Percentiles rank a stretch among this genome's conserved stretches.
phyloP scores from a whole-genome alignment of 495 filamentous ascomycete genomes.

The Penicillium paradoxum region DNA sequence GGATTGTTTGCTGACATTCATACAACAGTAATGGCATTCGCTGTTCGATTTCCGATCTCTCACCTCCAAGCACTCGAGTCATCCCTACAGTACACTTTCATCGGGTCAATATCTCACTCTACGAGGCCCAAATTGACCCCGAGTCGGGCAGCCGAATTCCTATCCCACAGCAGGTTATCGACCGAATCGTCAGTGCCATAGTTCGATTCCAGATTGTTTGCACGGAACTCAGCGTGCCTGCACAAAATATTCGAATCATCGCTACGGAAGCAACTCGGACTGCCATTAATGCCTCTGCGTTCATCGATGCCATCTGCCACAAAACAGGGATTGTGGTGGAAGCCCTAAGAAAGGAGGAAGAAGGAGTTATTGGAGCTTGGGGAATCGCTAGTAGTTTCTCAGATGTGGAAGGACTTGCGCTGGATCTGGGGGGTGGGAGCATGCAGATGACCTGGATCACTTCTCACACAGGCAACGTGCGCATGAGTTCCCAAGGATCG shows the following conservation, averaged over 20 bases:
- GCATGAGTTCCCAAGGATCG: constrained; percentile 43
- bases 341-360: constrained; percentile 71
- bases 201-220: constrained; percentile 72
- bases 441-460: constrained; percentile 86
- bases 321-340: constrained; percentile 61
- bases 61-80: constrained; percentile 62
- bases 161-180: constrained; percentile 62
- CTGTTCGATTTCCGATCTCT: constrained; percentile 81
- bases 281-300: constrained; percentile 65
- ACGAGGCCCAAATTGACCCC: constrained; percentile 66
- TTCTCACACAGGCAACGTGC: constrained; percentile 47
- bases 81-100: constrained; percentile 73
- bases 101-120: constrained; percentile 78
- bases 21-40: constrained; percentile 80
- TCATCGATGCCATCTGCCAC: constrained; percentile 57
- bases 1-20: not conserved
- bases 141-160: constrained; percentile 38
- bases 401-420: constrained; percentile 64
- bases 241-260: constrained; percentile 62
- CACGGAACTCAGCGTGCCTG: constrained; percentile 59
- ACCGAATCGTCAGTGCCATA: constrained; percentile 57
- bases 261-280: constrained; percentile 87
- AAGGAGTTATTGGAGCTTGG: constrained; percentile 77
- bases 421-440: constrained; percentile 88
- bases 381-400: constrained; percentile 74